These are phyloP conservation scores for Cutaneotrichosporon daszewskae DNA, from an alignment of 1,284 basidiomycete genomes.

Conservation along the genomic window DNA sequence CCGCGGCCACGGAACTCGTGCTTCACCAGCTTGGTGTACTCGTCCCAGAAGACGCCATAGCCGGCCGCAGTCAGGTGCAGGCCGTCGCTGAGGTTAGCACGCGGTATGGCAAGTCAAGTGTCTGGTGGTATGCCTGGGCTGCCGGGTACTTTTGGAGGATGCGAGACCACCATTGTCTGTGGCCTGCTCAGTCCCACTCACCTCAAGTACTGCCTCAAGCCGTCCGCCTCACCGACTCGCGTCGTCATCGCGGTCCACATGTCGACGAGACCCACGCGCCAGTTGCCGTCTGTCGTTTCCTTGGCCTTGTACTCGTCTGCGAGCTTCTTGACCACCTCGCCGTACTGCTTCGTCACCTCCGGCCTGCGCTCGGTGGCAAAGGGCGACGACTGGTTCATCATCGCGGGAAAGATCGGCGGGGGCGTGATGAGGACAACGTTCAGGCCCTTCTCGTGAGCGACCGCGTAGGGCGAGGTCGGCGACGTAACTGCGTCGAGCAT, in stretches of 20 bases:
- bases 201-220: conserved; percentile 40
- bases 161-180: no score
- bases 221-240: conserved; percentile 54
- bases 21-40: conserved; percentile 57
- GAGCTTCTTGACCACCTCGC: conserved; percentile 60
- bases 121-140: no score
- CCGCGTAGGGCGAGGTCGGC: conserved; percentile 13
- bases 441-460: conserved; percentile 18
- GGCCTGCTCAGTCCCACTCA: conserved; percentile 1
- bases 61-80: conserved; percentile 68
- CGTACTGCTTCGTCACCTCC: conserved; percentile 59
- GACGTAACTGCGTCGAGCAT: conserved; percentile 23
- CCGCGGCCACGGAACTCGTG: conserved; percentile 49
- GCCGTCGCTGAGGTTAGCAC: conserved; percentile 54
- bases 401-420: conserved; percentile 65
- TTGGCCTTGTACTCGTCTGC: conserved; percentile 50
- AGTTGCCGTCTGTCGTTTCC: conserved; percentile 6
- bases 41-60: conserved; percentile 65
- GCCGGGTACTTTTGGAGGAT: no score
- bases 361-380: conserved; percentile 53
- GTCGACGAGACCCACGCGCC: conserved; percentile 59
- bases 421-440: conserved; percentile 71
- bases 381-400: conserved; percentile 22
- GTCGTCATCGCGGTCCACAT: conserved; percentile 55
- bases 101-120: neutral